A percentile compares a stretch with the other conserved stretches of the same genome.
Evolutionary conservation across 2,329 filamentous ascomycete genomes (phyloP).

Genomic region (Epichloe festucae): DNA sequence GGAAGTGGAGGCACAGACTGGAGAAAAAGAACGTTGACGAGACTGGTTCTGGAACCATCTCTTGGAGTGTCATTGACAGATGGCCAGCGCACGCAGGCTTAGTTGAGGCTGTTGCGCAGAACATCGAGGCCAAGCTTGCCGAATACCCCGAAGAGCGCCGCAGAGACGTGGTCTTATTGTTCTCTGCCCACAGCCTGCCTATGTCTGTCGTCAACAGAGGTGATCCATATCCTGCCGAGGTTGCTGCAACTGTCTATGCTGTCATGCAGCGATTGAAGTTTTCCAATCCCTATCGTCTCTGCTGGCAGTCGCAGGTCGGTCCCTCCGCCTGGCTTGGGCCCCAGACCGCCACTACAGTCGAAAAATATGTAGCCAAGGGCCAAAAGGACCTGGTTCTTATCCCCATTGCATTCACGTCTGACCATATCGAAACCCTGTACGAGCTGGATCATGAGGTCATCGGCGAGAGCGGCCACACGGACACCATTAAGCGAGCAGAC

Average conservation of each 20-base stretch:
- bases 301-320: conserved; percentile 97
- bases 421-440: conserved; percentile 94
- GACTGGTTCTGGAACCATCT: conserved; percentile 54
- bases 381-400: conserved; percentile 85
- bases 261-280: conserved; percentile 89
- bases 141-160: conserved; percentile 75
- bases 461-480: conserved; percentile 64
- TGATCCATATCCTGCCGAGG: conserved; percentile 89
- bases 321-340: conserved; percentile 91
- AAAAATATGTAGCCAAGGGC: conserved; percentile 79
- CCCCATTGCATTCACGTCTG: conserved; percentile 95
- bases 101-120: conserved; percentile 82
- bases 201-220: conserved; percentile 97
- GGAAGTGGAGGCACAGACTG: conserved; percentile 87
- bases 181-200: conserved; percentile 89
- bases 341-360: conserved; percentile 79
- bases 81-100: conserved; percentile 90
- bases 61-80: conserved; percentile 95
- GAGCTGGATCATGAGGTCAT: conserved; percentile 94
- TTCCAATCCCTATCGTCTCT: conserved; percentile 81
- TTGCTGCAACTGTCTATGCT: conserved; percentile 87
- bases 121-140: conserved; percentile 73
- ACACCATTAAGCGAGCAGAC: conserved; percentile 79
- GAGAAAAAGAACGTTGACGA: conserved; percentile 58
- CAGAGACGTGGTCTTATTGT: conserved; percentile 72